These are phyloP conservation scores for Chlamydomonas reinhardtii DNA, from an alignment of 163 green algal genomes.

Conservation along the genomic window DNA sequence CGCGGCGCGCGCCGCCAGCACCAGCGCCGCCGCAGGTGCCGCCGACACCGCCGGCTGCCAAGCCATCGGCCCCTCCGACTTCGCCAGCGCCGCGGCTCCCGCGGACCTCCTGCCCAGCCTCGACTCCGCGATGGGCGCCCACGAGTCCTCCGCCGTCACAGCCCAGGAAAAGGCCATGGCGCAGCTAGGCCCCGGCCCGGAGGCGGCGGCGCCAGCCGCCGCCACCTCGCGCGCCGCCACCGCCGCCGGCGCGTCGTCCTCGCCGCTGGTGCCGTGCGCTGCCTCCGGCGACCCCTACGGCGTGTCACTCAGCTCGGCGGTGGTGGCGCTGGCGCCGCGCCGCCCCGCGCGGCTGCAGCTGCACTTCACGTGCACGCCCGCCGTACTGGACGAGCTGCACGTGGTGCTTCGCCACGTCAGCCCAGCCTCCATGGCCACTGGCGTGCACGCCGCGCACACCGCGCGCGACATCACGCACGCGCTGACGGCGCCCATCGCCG, in stretches of 20 bases:
- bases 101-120: too few relatives aligned
- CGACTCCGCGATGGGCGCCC: too few relatives aligned
- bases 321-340: constrained; percentile 11
- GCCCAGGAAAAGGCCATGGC: too few relatives aligned
- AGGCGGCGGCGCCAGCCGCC: neutral
- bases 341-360: constrained; percentile 22
- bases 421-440: constrained; percentile 22
- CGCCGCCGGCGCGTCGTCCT: neutral
- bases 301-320: neutral
- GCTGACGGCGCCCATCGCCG: neutral
- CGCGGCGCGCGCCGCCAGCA: neutral
- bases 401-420: constrained; percentile 34
- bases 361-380: constrained; percentile 16
- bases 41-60: neutral
- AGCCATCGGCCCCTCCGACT: too few relatives aligned
- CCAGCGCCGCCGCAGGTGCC: neutral
- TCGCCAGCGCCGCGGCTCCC: neutral
- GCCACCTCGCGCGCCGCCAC: neutral
- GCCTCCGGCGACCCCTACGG: neutral
- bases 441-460: constrained; percentile 14
- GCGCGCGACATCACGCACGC: constrained; percentile 14
- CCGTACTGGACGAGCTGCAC: constrained; percentile 22
- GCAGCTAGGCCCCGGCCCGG: too few relatives aligned
- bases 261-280: neutral
- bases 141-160: too few relatives aligned